A percentile compares a stretch with the other conserved stretches of the same genome.
Evolutionary conservation across 2,329 filamentous ascomycete species (phyloP).

Genomic region (Venturia pyrina): DNA sequence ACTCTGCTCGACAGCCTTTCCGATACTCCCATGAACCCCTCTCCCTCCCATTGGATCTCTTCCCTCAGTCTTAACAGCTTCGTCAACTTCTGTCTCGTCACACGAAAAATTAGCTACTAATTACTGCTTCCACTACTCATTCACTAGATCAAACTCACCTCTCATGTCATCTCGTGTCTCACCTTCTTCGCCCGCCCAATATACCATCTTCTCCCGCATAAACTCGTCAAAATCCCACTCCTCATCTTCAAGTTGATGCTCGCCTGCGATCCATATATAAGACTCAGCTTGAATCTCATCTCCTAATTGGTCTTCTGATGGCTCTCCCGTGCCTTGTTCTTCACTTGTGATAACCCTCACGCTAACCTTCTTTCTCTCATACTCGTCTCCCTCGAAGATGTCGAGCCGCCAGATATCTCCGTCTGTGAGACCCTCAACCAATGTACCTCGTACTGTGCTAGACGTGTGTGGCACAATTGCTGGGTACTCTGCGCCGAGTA

Average conservation of each 20-base stretch:
- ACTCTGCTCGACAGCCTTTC: conserved; percentile 9
- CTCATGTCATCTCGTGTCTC: conserved; percentile 37
- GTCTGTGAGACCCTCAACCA: conserved; percentile 68
- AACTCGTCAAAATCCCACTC: conserved; percentile 92
- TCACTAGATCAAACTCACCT: conserved; percentile 26
- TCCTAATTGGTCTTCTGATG: conserved; percentile 25
- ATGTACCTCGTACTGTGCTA: conserved; percentile 54
- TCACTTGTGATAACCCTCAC: conserved; percentile 30
- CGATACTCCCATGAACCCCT: conserved; percentile 30
- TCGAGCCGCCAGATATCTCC: conserved; percentile 69
- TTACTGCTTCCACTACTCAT: not conserved
- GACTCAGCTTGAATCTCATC: conserved; percentile 35
- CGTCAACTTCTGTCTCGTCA: conserved; percentile 10
- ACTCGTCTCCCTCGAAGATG: conserved; percentile 70
- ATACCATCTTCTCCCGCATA: conserved; percentile 58
- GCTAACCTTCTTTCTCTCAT: conserved; percentile 43
- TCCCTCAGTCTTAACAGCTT: conserved; percentile 9
- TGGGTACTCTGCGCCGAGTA: conserved; percentile 66
- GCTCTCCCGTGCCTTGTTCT: conserved; percentile 16
- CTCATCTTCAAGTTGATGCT: conserved; percentile 48
- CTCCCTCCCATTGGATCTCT: conserved; percentile 37
- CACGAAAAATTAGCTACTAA: not conserved
- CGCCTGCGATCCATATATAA: conserved; percentile 42
- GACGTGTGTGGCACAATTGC: conserved; percentile 48
- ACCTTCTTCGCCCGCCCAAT: conserved; percentile 41